Evolutionary conservation across 495 filamentous ascomycete genomes (phyloP), one percentile per base, ranked within the genome.

Genomic region (Penicillium riverlandense): DNA sequence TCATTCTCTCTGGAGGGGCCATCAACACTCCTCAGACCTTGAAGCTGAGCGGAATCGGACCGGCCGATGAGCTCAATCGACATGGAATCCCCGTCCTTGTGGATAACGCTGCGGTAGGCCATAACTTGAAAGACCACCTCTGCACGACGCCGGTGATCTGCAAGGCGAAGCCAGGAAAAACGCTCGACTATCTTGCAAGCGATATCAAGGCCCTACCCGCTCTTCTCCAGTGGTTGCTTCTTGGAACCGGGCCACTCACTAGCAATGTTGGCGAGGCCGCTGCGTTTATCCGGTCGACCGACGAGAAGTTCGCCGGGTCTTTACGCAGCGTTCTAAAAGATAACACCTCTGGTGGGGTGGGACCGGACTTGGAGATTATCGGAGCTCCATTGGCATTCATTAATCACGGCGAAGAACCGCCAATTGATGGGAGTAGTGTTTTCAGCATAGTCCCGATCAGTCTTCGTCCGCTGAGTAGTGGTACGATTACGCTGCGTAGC

Each of bases 21-120:
- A 47, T 64, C 37, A 56, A 61, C 15, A 59, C 67, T 1, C 66
- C 66, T 2, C 59, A 65, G 41, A 40, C 63, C 1, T 50, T 71
- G 31, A 55, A 62, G 45, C 49, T 68, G 22, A 65, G 60, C n/a
- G 67, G 67, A 12, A 58, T 71, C 28, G 65, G 67, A 37, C 46
- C 40, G 0, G 43, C 48, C 13, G 55, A 58, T 2, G 66, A 78
- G 43, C 67, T 54, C n/a, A 35, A 43, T 7, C 11, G 15, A 12
- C 47, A 51, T 41, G 43, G 37, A 28, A 47, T 54, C 15, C 48
- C 47, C 8, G 34, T 54, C 11, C n/a, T 54, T 2, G n/a, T 37
- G 8, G 48, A 41, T 9, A 54, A 37, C 9, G 30, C 32, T 6
- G 47, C 50, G 7, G 54, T 57, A 2, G 50, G 54, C 3, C 37